These are phyloP conservation scores for Paramecium sonneborni DNA, from an alignment of 73 alveolate genomes.

Conservation along the genomic window DNA sequence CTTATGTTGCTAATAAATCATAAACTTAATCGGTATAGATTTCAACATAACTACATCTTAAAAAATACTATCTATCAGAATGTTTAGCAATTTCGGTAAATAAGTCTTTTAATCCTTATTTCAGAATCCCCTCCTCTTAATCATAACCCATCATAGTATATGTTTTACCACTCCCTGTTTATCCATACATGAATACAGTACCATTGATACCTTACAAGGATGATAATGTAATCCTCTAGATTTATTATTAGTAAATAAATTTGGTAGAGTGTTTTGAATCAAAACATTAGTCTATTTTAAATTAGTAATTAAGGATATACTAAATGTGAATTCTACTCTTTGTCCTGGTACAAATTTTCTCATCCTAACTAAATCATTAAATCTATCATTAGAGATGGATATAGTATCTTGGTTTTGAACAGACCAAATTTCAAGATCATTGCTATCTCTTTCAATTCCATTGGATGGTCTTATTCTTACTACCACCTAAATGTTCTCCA, in stretches of 20 bases:
- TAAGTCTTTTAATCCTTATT: constrained; percentile 67
- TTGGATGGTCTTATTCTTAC: constrained; percentile 43
- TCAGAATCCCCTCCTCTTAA: constrained; percentile 71
- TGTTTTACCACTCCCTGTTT: constrained; percentile 76
- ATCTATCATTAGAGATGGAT: constrained; percentile 40
- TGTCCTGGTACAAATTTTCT: constrained; percentile 46
- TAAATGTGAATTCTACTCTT: constrained; percentile 51
- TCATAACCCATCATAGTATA: constrained; percentile 75
- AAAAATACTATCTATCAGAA: constrained; percentile 43
- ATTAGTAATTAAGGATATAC: background rate
- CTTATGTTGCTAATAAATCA: constrained; percentile 85
- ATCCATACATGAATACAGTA: constrained; percentile 72
- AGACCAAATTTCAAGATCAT: constrained; percentile 53
- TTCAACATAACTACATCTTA: constrained; percentile 93
- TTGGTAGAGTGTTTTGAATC: constrained; percentile 58
- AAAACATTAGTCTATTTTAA: constrained; percentile 67
- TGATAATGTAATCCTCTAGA: constrained; percentile 70
- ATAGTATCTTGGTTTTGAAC: constrained; percentile 12
- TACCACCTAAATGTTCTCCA: constrained; percentile 32
- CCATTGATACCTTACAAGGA: constrained; percentile 73
- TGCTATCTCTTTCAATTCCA: constrained; percentile 28
- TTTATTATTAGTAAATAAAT: constrained; percentile 49
- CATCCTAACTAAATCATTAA: constrained; percentile 54
- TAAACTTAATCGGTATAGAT: constrained; percentile 95
- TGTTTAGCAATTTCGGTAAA: constrained; percentile 66